A percentile compares a stretch with the other conserved stretches of the same genome.
phyloP scores from a whole-genome alignment of 192 early-diverging fungal genomes.

The Phlyctochytrium planicorne region DNA sequence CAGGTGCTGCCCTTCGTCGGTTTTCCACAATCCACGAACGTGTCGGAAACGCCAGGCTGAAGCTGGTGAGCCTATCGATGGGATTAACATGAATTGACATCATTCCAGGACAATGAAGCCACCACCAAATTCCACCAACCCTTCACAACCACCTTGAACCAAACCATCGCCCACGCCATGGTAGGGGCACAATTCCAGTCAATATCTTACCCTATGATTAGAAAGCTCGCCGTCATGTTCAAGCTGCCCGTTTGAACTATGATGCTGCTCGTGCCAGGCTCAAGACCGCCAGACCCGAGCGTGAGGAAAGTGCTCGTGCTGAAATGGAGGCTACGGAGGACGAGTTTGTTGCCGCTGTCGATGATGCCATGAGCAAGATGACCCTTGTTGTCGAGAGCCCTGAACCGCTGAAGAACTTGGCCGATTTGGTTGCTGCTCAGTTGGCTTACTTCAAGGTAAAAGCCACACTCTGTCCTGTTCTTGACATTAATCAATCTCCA shows the following conservation, averaged over 20 bases:
- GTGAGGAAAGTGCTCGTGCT: conserved; percentile 68
- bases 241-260: conserved; percentile 75
- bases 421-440: conserved; percentile 85
- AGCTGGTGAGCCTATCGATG: conserved; percentile 32
- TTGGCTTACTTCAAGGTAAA: conserved; percentile 77
- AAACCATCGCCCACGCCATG: conserved; percentile 74
- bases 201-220: conserved; percentile 3
- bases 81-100: conserved; percentile 20
- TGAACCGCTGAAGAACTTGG: conserved; percentile 78
- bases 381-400: conserved; percentile 85
- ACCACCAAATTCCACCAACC: conserved; percentile 75
- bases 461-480: neutral
- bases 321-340: conserved; percentile 95
- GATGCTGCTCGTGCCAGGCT: conserved; percentile 83
- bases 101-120: conserved; percentile 68
- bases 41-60: conserved; percentile 75
- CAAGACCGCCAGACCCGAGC: conserved; percentile 68
- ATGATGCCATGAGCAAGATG: conserved; percentile 95
- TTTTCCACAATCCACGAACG: conserved; percentile 82
- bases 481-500: neutral
- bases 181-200: conserved; percentile 15
- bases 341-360: conserved; percentile 91
- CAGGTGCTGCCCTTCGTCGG: conserved; percentile 79
- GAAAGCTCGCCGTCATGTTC: conserved; percentile 84
- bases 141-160: conserved; percentile 66